Evolutionary conservation across 441 rosid species (phyloP), one percentile per base, ranked within the genome.

Genomic region (Iberis amara): DNA sequence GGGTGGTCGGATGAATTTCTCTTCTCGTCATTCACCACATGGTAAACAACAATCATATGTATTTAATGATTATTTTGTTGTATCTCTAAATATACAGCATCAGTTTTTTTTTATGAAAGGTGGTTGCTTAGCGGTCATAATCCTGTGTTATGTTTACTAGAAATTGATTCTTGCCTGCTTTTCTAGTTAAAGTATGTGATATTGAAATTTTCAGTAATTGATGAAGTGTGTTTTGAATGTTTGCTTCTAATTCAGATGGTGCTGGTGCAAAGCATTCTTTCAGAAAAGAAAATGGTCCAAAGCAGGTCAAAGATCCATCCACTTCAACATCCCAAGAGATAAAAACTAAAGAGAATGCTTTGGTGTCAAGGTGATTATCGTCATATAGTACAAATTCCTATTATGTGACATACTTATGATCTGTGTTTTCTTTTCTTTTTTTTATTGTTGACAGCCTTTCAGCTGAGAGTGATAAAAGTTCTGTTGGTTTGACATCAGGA

Each of bases 211-310:
- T 48, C 57, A 11, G 62, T 52, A 21, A 1, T 32, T 65, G 59
- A 50, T 50, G 46, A 52, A 43, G 26, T 68, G 31, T 67, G 36
- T 65, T 63, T 10, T 50, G 32, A 57, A 38, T 69, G 52, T 68
- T 46, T 48, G 52, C 64, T 52, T 66, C 66, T 68, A 47, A 50
- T 68, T 18, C 74, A 90, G 97, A 84, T 77, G 77, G 71, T 67
- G 76, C 77, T 55, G 78, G 72, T 59, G 74, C 81, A 57, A 85
- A 68, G 79, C 70, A 57, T 59, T 77, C 69, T 59, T 79, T 72
- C 65, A 87, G 72, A 77, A 72, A 59, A 33, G 74, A 68, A 62
- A 84, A 78, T 65, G 71, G 68, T 61, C 57, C 70, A 39, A 85
- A 82, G 58, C 81, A 81, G 73, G 75, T 67, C 61, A 57, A 57